Conservation (phyloP, 257 asterid genomes). For the Capsicum chinense region DNA sequence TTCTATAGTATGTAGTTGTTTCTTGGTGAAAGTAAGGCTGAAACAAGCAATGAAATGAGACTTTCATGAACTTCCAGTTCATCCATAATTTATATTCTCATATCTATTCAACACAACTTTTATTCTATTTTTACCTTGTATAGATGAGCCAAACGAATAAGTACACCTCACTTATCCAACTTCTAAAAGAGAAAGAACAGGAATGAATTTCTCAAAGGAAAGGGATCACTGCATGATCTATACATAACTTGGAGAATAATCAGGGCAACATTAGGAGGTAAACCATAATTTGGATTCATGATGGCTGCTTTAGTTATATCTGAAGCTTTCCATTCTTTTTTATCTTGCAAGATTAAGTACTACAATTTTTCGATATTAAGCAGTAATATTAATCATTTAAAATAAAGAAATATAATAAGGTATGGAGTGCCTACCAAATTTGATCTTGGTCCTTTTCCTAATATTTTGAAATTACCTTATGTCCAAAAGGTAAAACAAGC, state of each 20-base stretch:
- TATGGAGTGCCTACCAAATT: background rate
- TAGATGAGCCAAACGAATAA: constrained; percentile 83
- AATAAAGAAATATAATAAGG: background rate
- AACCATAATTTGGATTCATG: constrained; percentile 67
- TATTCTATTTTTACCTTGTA: constrained; percentile 59
- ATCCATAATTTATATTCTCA: background rate
- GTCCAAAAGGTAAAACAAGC: too few relatives aligned
- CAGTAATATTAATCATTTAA: background rate
- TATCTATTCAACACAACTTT: background rate
- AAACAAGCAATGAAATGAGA: too few relatives aligned
- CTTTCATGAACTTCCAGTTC: background rate
- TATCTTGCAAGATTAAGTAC: constrained; percentile 47
- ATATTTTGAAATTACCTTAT: too few relatives aligned
- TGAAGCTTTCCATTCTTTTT: constrained; percentile 64
- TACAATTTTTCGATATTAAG: background rate
- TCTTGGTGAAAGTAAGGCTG: background rate
- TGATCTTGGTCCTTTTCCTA: background rate
- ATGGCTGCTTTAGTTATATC: constrained; percentile 47
- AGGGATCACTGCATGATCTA: background rate
- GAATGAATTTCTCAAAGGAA: constrained; percentile 26
- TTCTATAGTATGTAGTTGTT: background rate
- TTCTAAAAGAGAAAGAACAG: constrained; percentile 43
- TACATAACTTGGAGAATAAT: constrained; percentile 77
- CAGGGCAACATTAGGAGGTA: constrained; percentile 74
- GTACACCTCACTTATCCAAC: constrained; percentile 59